These are phyloP conservation scores for Schrenkiella parvula DNA, from an alignment of 345 rosid genomes.

Conservation along the genomic window DNA sequence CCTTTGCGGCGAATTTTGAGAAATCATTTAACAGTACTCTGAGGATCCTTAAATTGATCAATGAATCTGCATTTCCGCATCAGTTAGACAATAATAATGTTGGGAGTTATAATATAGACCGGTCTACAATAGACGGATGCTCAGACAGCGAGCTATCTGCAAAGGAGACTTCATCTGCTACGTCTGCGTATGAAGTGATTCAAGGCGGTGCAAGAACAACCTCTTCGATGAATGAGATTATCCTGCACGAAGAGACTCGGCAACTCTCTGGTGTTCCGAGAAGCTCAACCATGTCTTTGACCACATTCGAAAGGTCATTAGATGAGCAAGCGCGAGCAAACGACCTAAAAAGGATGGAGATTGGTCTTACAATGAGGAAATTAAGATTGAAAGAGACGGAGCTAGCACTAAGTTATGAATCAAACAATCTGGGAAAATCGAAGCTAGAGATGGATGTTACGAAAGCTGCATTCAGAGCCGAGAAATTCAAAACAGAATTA, in stretches of 20 bases:
- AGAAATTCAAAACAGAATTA: slow-evolving; percentile 68
- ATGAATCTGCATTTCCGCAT: slow-evolving; percentile 40
- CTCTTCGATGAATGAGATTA: slow-evolving; percentile 39
- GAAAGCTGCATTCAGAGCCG: slow-evolving; percentile 64
- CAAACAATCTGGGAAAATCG: slow-evolving; percentile 57
- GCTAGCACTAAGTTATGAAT: slow-evolving; percentile 48
- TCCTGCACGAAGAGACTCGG: slow-evolving; percentile 30
- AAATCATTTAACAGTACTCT: slow-evolving; percentile 80
- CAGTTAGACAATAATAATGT: slow-evolving; percentile 20
- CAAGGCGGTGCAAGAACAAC: slow-evolving; percentile 30
- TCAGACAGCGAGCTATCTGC: slow-evolving; percentile 34
- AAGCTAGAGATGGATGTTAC: slow-evolving; percentile 61
- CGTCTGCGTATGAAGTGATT: slow-evolving; percentile 32
- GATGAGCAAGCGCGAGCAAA: slow-evolving; percentile 68
- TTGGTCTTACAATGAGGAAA: slow-evolving; percentile 45
- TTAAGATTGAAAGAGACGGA: slow-evolving; percentile 50
- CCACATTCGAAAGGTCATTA: slow-evolving; percentile 48
- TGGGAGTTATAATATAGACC: slow-evolving; percentile 28
- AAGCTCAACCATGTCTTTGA: slow-evolving; percentile 30
- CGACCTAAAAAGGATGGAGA: slow-evolving; percentile 63
- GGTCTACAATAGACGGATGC: slow-evolving; percentile 26
- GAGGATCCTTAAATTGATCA: slow-evolving; percentile 69
- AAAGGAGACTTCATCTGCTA: slow-evolving; percentile 24
- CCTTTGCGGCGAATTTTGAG: slow-evolving; percentile 66
- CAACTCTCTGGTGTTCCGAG: slow-evolving; percentile 39